Evolutionary conservation across 2,329 filamentous ascomycete species (phyloP), one percentile per base, ranked within the genome.

Genomic region (Chaetomium sp.): DNA sequence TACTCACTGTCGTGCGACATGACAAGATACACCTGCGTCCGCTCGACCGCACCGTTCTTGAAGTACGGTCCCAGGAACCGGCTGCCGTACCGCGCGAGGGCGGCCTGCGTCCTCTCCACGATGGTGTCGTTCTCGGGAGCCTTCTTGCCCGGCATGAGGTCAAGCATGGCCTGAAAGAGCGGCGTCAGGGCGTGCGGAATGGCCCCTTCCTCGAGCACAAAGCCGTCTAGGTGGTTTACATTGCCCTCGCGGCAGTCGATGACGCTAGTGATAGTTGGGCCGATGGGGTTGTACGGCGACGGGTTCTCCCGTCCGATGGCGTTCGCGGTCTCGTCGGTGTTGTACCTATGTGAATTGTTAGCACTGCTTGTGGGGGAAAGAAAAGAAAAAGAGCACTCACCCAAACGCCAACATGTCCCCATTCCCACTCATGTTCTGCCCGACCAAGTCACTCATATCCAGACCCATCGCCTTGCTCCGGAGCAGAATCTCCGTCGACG

Each of bases 361-460:
- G 19, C 19, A 27, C 19, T 27, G 19, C 19, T 27, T 27, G 19
- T 27, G 19, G 19, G 19, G 19, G 19, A 27, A 27, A 27, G 19
- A 27, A 27, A 27, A 27, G 19, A 27, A 27, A 12, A 19, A 40
- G 1, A 37, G 38, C 37, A 63, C 72, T 66, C 67, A 79, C 73
- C 79, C 83, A 66, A 86, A 87, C 2, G 77, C 79, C 12, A 87
- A 66, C 62, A 86, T 82, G 60, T 87, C 84, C 2, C 84, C 84
- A 62, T 87, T 87, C 2, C 84, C 84, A 62, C 80, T 82, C 76
- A 85, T 85, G 54, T 78, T 77, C 55, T 75, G 74, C 5, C 83
- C 83, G 7, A 86, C 72, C 46, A 74, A 72, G 12, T 78, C 71
- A 61, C 82, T 86, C 71, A 84, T 76, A 0, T 70, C 62, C 9